Evolutionary conservation across 164 flowering plant species (phyloP), one percentile per base, ranked within the genome.

Genomic region (Piper longum): DNA sequence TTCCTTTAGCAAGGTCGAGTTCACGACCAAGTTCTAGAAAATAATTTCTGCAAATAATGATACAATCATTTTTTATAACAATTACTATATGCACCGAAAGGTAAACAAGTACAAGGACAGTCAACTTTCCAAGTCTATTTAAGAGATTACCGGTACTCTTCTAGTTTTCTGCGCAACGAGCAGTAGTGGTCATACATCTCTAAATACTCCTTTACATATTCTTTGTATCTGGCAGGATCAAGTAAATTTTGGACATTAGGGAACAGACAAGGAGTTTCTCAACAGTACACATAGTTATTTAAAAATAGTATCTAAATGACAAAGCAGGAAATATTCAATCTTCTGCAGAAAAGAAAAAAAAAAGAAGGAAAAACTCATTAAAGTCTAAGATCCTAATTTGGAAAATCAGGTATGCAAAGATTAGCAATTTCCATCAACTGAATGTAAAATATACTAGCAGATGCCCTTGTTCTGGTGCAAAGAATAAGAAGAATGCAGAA

Each of bases 171-270:
- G 82, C 79, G 72, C 69, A 95, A 60, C 9, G 96, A 80, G 66
- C 73, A 69, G 73, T 95, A 95, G 68, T 73, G 71, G 42, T 73
- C 87, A 71, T 91, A 87, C 74, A 91, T 91, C 62, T 84, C 91
- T 55, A 56, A 75, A 71, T 81, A 95, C 78, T 95, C 99, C 64
- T 77, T 77, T 71, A 88, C 82, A 73, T 88, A 95, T 61, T 89
- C 96, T 62, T 85, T 72, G 69, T 95, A 95, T 85, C 97, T 95
- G 76, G 70, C 68, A 67, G 56, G 75, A 62, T 55, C 41, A 57
- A n/a, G 36, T 26, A 41, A 26, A 48, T 2, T 12, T 48, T 5
- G 14, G 52, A 12, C 9, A 26, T 26, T 12, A 48, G 14, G 52
- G 9, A 48, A 48, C 9, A 5, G 14, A 48, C 7, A 1, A 48